These are phyloP conservation scores for Yamadazyma sp. DNA, from an alignment of 1,139 yeast genomes.

Conservation along the genomic window DNA sequence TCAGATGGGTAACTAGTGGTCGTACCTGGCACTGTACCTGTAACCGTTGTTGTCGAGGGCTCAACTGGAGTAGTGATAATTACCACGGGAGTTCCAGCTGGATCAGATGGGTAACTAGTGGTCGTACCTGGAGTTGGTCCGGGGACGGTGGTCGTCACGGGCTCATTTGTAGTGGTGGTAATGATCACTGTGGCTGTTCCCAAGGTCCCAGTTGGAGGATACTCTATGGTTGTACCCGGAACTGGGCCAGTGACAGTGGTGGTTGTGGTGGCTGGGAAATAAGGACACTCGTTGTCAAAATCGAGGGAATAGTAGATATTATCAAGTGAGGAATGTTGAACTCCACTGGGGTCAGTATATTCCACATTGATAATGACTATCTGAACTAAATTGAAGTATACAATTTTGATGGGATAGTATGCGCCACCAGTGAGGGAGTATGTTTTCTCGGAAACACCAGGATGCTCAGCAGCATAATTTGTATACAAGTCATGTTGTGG, in stretches of 20 bases:
- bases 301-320: not conserved
- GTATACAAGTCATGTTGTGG: not conserved
- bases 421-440: not conserved
- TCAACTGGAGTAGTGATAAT: no score
- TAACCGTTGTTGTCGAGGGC: no score
- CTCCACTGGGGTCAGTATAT: not conserved
- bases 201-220: not conserved
- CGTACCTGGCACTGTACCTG: no score
- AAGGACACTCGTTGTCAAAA: not conserved
- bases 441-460: not conserved
- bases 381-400: not conserved
- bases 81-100: no score
- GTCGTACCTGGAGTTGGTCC: no score
- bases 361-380: not conserved
- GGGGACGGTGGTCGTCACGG: no score
- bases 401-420: not conserved
- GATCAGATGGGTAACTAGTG: no score
- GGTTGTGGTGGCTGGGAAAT: not conserved
- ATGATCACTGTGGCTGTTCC: not conserved
- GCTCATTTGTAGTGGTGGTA: slow-evolving; percentile 16
- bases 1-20: no score
- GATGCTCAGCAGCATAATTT: not conserved
- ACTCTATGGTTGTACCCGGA: not conserved
- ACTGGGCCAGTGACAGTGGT: not conserved
- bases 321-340: not conserved